Conservation (phyloP, 1,284 basidiomycete genomes). For the Wolfiporia cocos region DNA sequence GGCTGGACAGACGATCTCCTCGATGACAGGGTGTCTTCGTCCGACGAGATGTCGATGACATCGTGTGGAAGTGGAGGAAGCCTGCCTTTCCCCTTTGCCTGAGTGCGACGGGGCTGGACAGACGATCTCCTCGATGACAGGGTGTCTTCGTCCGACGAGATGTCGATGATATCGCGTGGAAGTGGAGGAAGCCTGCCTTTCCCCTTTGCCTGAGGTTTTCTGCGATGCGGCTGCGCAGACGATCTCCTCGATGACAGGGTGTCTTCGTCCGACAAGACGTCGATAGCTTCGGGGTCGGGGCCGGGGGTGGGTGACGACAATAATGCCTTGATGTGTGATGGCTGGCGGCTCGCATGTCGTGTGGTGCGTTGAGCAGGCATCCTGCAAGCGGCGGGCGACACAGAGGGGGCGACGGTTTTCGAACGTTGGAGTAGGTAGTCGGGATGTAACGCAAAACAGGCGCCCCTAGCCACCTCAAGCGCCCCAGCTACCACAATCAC, state of each 20-base stretch:
- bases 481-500: too few species aligned
- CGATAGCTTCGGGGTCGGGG: constrained; percentile 36
- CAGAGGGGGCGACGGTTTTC: neutral
- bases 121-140: constrained; percentile 3
- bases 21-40: too few species aligned
- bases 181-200: constrained; percentile 22
- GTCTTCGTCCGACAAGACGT: constrained; percentile 54
- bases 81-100: too few species aligned
- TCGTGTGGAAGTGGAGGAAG: too few species aligned
- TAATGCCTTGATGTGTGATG: neutral
- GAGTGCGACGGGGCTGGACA: too few species aligned
- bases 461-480: too few species aligned
- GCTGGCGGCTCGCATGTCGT: neutral
- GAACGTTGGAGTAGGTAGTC: too few species aligned
- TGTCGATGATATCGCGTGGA: constrained; percentile 22
- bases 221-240: neutral
- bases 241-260: constrained; percentile 13
- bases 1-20: too few species aligned
- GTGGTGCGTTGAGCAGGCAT: neutral
- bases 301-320: neutral
- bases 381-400: neutral
- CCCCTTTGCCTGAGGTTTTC: constrained; percentile 4
- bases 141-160: constrained; percentile 31
- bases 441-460: too few species aligned
- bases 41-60: too few species aligned